Evolutionary conservation across 805 yeast species (phyloP).

Genomic region (Candida insectalens): DNA sequence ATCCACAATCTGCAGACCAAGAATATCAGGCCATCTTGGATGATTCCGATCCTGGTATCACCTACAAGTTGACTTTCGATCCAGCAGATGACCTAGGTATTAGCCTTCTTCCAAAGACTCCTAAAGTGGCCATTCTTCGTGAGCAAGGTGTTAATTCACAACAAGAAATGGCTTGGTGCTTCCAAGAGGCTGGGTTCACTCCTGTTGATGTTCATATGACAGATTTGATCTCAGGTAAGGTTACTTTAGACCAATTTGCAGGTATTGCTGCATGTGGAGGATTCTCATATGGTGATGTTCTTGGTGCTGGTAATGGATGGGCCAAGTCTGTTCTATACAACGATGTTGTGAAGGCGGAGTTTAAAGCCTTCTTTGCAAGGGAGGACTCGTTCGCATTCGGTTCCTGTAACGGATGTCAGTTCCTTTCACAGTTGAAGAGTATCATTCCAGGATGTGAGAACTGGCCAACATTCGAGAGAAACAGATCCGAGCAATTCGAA

Average conservation of each 20-base stretch:
- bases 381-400: conserved; percentile 93
- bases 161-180: conserved; percentile 97
- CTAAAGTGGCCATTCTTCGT: conserved; percentile 91
- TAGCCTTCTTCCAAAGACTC: conserved; percentile 33
- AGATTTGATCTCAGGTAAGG: conserved; percentile 69
- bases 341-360: conserved; percentile 65
- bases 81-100: conserved; percentile 40
- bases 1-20: conserved; percentile 83
- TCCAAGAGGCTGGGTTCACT: conserved; percentile 89
- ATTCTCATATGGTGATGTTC: conserved; percentile 95
- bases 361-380: conserved; percentile 75
- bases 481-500: conserved; percentile 89
- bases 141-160: conserved; percentile 99
- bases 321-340: conserved; percentile 91
- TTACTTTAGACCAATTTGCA: conserved; percentile 66
- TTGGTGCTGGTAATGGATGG: conserved; percentile 99
- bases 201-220: conserved; percentile 96
- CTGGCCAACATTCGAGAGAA: conserved; percentile 96
- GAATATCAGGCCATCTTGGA: conserved; percentile 70
- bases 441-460: conserved; percentile 87
- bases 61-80: conserved; percentile 66
- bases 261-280: conserved; percentile 99
- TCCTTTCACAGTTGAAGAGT: conserved; percentile 74
- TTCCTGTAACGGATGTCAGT: conserved; percentile 98
- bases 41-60: conserved; percentile 82